Base-by-base conservation (phyloP, 805 yeast genomes). In the Saturnispora gosingensis region DNA sequence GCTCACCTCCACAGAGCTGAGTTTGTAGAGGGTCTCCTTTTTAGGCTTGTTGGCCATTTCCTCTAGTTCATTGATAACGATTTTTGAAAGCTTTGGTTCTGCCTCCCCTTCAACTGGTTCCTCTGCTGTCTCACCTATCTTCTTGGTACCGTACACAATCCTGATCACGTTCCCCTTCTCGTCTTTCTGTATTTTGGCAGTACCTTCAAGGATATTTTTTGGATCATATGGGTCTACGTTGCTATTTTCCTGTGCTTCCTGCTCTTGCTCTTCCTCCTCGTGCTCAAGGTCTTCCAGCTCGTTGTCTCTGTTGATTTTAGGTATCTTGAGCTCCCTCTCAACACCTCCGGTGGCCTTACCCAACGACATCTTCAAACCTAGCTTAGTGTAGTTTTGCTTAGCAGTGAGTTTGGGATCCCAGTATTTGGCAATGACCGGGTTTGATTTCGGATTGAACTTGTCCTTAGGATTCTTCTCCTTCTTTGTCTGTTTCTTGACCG, bases 401-500 rank as follows among this genome's bases (percentile, higher is more conserved):
- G 90, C 70, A 0, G 98, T 90, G 52, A 83, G 73, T 11, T 78
- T 76, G 53, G 81, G 77, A 68, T 93, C 96, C 99, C 99, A 93
- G 66, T 89, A 78, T 34, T 81, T 86, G 4, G 88, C 95, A 56
- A 93, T 85, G 56, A 93, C 78, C 2, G 95, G 86, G 63, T 88
- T 88, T 0, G 86, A 74, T 46, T 75, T 74, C 32, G 86, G 79
- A 54, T 81, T 81, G 53, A 83, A 71, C 58, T 82, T 75, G 63
- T 85, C 77, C 59, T 81, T 83, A 60, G 77, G 81, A 61, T 85
- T 90, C 64, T 88, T 88, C 46, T 65, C 44, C 44, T 66, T 57
- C 82, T 75, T 66, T 93, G 77, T 30, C 93, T 80, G 59, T 77
- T 80, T 68, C 85, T 88, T 58, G 74, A 81, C 77, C 52, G 88